These are phyloP conservation scores for Phlebopus sp. DNA, from an alignment of 1,284 basidiomycete genomes.

Conservation along the genomic window DNA sequence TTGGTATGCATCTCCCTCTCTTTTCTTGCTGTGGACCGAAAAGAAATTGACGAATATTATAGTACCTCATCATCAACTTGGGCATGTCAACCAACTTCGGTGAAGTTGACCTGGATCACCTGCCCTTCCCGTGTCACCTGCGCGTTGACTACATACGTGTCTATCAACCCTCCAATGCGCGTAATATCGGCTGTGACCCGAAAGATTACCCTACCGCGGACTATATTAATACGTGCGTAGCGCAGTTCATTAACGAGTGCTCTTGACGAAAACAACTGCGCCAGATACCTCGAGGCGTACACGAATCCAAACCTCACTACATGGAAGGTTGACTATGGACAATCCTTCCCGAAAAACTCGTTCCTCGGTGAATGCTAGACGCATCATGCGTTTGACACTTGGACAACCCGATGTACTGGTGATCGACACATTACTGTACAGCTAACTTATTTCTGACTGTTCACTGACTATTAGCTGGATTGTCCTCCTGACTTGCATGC, in stretches of 20 bases:
- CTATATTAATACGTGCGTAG: constrained; percentile 53
- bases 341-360: constrained; percentile 31
- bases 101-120: constrained; percentile 50
- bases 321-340: constrained; percentile 34
- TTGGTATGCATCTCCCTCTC: constrained; percentile 46
- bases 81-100: constrained; percentile 59
- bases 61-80: constrained; percentile 52
- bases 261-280: constrained; percentile 1
- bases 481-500: not conserved
- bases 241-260: not conserved
- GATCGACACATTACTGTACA: not conserved
- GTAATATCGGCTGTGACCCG: constrained; percentile 72
- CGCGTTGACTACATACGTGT: constrained; percentile 71
- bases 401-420: not conserved
- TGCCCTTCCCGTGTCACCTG: constrained; percentile 63
- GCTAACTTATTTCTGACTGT: not conserved
- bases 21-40: not conserved
- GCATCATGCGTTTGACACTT: not conserved
- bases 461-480: not conserved
- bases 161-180: constrained; percentile 54
- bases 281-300: constrained; percentile 39
- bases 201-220: constrained; percentile 60
- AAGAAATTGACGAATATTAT: constrained; percentile 5
- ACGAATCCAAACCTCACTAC: constrained; percentile 42
- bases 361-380: constrained; percentile 32